Evolutionary conservation across 495 filamentous ascomycete genomes (phyloP), one percentile per base, ranked within the genome.

Genomic region (Haplographium delicatum): DNA sequence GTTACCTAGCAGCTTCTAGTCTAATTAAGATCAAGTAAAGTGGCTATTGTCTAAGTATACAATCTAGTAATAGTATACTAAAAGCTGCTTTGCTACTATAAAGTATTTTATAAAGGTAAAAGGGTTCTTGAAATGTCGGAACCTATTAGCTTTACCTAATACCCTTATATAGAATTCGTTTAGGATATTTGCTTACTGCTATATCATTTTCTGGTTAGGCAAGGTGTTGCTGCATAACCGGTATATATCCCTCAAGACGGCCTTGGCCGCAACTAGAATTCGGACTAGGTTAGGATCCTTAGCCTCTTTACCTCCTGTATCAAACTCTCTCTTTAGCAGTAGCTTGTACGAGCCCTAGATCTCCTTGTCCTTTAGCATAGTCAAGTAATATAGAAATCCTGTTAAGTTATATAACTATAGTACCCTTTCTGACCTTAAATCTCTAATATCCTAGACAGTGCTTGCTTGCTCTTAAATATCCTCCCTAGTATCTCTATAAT

Each of bases 391-490:
- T 38, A 26, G 19, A 43, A 54, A 54, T 18, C n/a, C 1, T 2
- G 44, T 54, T 28, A 35, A 0, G 11, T 35, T 20, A 5, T 54
- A 20, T 13, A 54, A 41, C 35, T 20, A 47, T 39, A 24, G 43
- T 23, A 54, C 38, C 44, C 28, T 44, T 26, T 33, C 38, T 7
- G 45, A 35, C 37, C 33, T 48, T 4, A 31, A 43, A 43, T 43
- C 41, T 26, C 42, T 27, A 55, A 55, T 30, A 25, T 45, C 38
- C 3, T 55, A 28, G 18, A 55, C 28, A 1, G 50, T 44, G n/a
- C 5, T 55, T 2, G 28, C 45, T 37, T 55, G 38, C 38, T 50
- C 34, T 30, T 49, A 23, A 47, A 55, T 24, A 38, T 50, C 26
- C 9, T 15, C 11, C 22, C 43, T 54, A 9, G 44, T 18, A 23